A percentile compares a stretch with the other conserved stretches of the same genome.
Evolutionary conservation across 1,284 basidiomycete genomes (phyloP).

Genomic region (Tilletia horrida): DNA sequence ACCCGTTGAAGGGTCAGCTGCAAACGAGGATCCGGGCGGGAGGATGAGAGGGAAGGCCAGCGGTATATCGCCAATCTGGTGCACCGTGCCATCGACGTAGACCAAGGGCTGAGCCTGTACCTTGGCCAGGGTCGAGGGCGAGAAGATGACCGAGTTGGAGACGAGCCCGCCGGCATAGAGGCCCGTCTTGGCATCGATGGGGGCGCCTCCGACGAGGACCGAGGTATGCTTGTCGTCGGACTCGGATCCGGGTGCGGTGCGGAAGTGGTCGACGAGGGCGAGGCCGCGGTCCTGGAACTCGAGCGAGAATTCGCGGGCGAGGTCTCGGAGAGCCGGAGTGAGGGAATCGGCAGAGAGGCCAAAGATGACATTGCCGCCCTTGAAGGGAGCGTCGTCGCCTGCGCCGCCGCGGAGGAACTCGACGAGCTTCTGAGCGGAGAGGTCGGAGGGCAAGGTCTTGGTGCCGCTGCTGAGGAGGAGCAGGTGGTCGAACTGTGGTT

Average conservation of each 20-base stretch:
- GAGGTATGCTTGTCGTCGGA: slow-evolving; percentile 44
- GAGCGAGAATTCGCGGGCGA: slow-evolving; percentile 61
- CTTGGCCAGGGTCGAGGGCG: slow-evolving; percentile 57
- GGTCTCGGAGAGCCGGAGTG: slow-evolving; percentile 58
- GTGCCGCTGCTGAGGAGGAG: slow-evolving; percentile 37
- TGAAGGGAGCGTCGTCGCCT: background rate
- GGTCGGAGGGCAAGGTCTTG: slow-evolving; percentile 61
- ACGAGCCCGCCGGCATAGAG: slow-evolving; percentile 27
- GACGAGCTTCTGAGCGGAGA: slow-evolving; percentile 79
- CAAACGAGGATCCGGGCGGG: slow-evolving; percentile 63
- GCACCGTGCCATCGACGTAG: slow-evolving; percentile 69
- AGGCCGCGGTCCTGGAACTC: slow-evolving; percentile 58
- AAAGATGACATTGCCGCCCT: slow-evolving; percentile 74
- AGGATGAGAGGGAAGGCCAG: slow-evolving; percentile 75
- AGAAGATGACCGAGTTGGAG: slow-evolving; percentile 49
- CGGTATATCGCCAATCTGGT: slow-evolving; percentile 74
- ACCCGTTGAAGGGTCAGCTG: slow-evolving; percentile 63
- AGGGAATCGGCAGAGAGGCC: slow-evolving; percentile 66
- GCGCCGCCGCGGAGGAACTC: slow-evolving; percentile 62
- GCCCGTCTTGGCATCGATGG: background rate
- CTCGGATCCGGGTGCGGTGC: slow-evolving; percentile 36
- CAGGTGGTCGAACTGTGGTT: slow-evolving; percentile 46
- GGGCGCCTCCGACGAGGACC: slow-evolving; percentile 38
- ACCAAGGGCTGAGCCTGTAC: slow-evolving; percentile 61
- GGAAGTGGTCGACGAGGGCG: slow-evolving; percentile 58